phyloP scores from a whole-genome alignment of 2,329 filamentous ascomycete genomes.

The Cytospora mali region DNA sequence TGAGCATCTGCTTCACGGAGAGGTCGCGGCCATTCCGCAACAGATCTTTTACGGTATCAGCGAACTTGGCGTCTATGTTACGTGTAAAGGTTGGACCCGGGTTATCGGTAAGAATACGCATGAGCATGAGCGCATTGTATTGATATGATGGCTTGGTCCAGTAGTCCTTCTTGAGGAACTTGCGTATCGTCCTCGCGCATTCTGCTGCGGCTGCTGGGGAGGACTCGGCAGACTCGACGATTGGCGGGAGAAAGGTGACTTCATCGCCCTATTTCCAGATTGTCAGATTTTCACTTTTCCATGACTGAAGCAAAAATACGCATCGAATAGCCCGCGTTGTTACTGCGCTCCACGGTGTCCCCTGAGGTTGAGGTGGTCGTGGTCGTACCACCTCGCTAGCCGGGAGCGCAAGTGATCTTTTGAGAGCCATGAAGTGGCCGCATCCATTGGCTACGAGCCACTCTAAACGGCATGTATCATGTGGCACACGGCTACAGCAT shows the following conservation, averaged over 20 bases:
- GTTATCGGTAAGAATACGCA: slow-evolving; percentile 90
- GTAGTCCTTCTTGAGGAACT: slow-evolving; percentile 77
- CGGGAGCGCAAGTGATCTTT: not conserved
- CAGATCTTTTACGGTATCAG: slow-evolving; percentile 73
- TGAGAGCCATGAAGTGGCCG: not conserved
- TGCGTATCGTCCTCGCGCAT: slow-evolving; percentile 78
- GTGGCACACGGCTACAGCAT: not conserved
- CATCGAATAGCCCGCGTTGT: not conserved
- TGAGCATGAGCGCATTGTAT: slow-evolving; percentile 95
- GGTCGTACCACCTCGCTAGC: not conserved
- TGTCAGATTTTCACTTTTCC: slow-evolving; percentile 24
- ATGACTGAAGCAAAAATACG: not conserved
- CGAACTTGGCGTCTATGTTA: slow-evolving; percentile 84
- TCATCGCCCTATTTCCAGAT: slow-evolving; percentile 69
- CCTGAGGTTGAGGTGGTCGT: too few relatives aligned
- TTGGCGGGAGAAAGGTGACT: slow-evolving; percentile 86
- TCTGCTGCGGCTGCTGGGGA: slow-evolving; percentile 83
- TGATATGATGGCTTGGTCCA: slow-evolving; percentile 69
- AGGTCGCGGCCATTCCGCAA: slow-evolving; percentile 71
- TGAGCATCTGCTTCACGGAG: slow-evolving; percentile 80
- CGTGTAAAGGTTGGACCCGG: slow-evolving; percentile 89
- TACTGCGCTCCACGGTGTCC: not conserved
- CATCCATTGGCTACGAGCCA: not conserved
- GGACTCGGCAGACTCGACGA: slow-evolving; percentile 94
- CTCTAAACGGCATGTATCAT: not conserved